phyloP scores from a whole-genome alignment of 2,329 filamentous ascomycete species.

The Amphichorda felina region DNA sequence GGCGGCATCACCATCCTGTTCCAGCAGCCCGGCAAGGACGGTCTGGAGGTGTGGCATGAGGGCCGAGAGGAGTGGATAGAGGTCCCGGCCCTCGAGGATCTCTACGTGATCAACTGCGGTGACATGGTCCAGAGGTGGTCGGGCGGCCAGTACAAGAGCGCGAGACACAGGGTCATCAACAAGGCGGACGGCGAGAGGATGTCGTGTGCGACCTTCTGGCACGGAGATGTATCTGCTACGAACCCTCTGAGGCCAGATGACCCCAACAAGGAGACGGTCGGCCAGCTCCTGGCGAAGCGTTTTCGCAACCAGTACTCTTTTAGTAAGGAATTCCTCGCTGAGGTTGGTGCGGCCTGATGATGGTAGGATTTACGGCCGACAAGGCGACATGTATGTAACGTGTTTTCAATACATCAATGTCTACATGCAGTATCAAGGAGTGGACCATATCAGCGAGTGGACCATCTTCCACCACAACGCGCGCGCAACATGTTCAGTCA shows the following conservation, averaged over 20 bases:
- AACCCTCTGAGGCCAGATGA: constrained; percentile 11
- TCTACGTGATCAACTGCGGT: constrained; percentile 24
- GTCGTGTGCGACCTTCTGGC: constrained; percentile 10
- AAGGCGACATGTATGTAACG: too few relatives aligned
- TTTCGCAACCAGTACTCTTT: constrained; percentile 7
- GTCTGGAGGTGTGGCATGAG: constrained; percentile 15
- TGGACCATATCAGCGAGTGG: too few relatives aligned
- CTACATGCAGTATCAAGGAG: too few relatives aligned
- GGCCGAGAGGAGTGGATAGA: constrained; percentile 13
- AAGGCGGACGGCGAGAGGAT: constrained; percentile 10
- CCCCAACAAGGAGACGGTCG: constrained; percentile 10
- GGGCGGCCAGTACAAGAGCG: constrained; percentile 15
- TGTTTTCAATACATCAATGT: too few relatives aligned
- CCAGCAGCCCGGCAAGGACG: constrained; percentile 14
- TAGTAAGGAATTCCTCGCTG: constrained; percentile 1
- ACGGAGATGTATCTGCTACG: constrained; percentile 12
- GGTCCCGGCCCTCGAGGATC: constrained; percentile 15
- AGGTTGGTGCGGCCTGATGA: too few relatives aligned
- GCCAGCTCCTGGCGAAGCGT: constrained; percentile 9
- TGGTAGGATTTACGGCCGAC: too few relatives aligned
- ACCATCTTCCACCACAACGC: too few relatives aligned
- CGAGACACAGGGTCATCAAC: constrained; percentile 16
- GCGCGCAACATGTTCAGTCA: too few relatives aligned
- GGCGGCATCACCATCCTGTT: constrained; percentile 16
- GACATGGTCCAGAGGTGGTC: constrained; percentile 22